A percentile compares a stretch with the other conserved stretches of the same genome.
Evolutionary conservation across 129 eudicot species (phyloP).

Genomic region (Lactuca saligna): DNA sequence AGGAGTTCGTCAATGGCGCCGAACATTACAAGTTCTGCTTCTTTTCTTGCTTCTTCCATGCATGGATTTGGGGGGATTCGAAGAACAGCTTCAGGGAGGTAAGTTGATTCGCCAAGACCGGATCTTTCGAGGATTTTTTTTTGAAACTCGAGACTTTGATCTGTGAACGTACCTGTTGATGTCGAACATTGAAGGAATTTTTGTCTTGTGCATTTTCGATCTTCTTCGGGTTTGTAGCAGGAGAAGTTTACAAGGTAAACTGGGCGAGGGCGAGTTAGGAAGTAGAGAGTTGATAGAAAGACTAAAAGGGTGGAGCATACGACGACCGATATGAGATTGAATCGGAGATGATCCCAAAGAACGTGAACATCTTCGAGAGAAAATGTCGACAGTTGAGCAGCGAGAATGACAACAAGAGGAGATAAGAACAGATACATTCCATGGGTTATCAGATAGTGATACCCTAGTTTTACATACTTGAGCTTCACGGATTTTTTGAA

Average conservation of each 20-base stretch:
- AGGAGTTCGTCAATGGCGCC: slow-evolving; percentile 87
- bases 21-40: slow-evolving; percentile 82
- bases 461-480: slow-evolving; percentile 82
- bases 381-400: slow-evolving; percentile 75
- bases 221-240: slow-evolving; percentile 81
- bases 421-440: slow-evolving; percentile 76
- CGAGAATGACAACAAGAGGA: slow-evolving; percentile 65
- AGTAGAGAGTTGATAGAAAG: slow-evolving; percentile 69
- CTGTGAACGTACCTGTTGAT: slow-evolving; percentile 54
- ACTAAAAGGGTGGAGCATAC: slow-evolving; percentile 73
- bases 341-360: slow-evolving; percentile 79
- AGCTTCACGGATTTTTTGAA: slow-evolving; percentile 78
- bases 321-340: slow-evolving; percentile 70
- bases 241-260: slow-evolving; percentile 83
- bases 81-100: slow-evolving; percentile 82
- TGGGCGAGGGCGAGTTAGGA: slow-evolving; percentile 77
- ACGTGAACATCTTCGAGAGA: slow-evolving; percentile 56
- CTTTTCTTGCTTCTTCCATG: slow-evolving; percentile 88
- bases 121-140: slow-evolving; percentile 82
- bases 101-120: slow-evolving; percentile 80
- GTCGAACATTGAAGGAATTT: slow-evolving; percentile 71
- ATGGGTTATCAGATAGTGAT: slow-evolving; percentile 82
- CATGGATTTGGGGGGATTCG: slow-evolving; percentile 78
- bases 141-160: slow-evolving; percentile 65
- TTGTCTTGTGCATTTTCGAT: slow-evolving; percentile 75